Percentiles rank a stretch among this genome's conserved stretches.
These are phyloP conservation scores for Isoetes taiwanensis DNA, from an alignment of 75 land plant species.

Conservation along the genomic window DNA sequence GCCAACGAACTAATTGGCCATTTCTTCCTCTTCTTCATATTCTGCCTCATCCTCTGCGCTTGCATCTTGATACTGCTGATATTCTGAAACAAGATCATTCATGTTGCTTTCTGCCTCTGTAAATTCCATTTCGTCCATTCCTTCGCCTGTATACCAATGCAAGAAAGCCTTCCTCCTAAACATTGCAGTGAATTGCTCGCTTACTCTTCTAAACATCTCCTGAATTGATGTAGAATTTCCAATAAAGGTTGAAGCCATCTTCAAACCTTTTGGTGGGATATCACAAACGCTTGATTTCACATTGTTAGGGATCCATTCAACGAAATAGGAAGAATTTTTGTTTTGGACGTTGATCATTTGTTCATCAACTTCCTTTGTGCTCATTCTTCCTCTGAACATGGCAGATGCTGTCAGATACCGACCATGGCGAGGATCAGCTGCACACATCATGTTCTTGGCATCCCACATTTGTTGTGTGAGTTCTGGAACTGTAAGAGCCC, in stretches of 20 bases:
- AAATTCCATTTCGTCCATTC: conserved; percentile 61
- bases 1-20: too few species aligned
- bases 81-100: conserved; percentile 44
- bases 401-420: conserved; percentile 44
- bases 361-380: too few species aligned
- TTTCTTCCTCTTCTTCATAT: conserved; percentile 9
- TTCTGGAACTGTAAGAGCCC: conserved; percentile 1
- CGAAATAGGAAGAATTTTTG: conserved; percentile 51
- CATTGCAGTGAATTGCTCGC: conserved; percentile 61
- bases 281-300: conserved; percentile 61
- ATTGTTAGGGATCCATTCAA: conserved; percentile 55
- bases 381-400: conserved; percentile 51
- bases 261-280: conserved; percentile 51
- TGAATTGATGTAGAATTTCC: conserved; percentile 32
- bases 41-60: background rate
- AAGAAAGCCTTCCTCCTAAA: conserved; percentile 45
- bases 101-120: conserved; percentile 70
- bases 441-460: conserved; percentile 10
- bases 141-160: conserved; percentile 51
- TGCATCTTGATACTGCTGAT: conserved; percentile 15
- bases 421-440: conserved; percentile 14
- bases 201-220: too few species aligned
- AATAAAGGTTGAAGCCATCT: conserved; percentile 60
- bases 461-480: conserved; percentile 8
- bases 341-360: conserved; percentile 62